Evolutionary conservation across 441 rosid genomes (phyloP).

Genomic region (Manihot esculenta): DNA sequence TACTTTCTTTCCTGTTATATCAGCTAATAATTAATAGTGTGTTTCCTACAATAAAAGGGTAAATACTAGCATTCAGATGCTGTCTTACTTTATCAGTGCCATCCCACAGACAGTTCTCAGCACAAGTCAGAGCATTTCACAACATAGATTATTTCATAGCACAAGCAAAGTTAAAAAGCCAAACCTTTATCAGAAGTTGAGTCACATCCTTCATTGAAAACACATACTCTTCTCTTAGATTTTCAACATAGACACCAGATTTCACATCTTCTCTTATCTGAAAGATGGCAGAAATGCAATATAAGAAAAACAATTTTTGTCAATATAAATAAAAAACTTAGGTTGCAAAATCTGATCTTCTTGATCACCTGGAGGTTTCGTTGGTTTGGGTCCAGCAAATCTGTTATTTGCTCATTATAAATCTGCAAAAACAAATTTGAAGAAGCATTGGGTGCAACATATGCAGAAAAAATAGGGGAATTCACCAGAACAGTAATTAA

Average conservation of each 20-base stretch:
- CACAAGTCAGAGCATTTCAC: background rate
- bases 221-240: conserved; percentile 78
- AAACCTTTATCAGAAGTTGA: conserved; percentile 80
- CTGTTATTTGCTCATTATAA: conserved; percentile 98
- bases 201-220: conserved; percentile 78
- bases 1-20: too few species aligned
- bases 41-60: background rate
- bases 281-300: conserved; percentile 18
- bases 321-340: background rate
- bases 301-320: conserved; percentile 11
- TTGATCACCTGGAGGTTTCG: conserved; percentile 74
- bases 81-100: background rate
- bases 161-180: conserved; percentile 21
- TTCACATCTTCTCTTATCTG: conserved; percentile 98
- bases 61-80: background rate
- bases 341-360: conserved; percentile 20
- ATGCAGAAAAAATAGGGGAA: conserved; percentile 17
- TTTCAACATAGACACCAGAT: conserved; percentile 93
- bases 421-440: conserved; percentile 59
- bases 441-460: conserved; percentile 12
- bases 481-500: conserved; percentile 28
- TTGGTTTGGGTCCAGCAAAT: conserved; percentile 91
- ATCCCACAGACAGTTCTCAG: too few species aligned
- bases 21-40: too few species aligned
- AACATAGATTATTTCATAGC: background rate